Evolutionary conservation across 2,329 filamentous ascomycete genomes (phyloP), one percentile per base, ranked within the genome.

Genomic region (Fusarium sp.): DNA sequence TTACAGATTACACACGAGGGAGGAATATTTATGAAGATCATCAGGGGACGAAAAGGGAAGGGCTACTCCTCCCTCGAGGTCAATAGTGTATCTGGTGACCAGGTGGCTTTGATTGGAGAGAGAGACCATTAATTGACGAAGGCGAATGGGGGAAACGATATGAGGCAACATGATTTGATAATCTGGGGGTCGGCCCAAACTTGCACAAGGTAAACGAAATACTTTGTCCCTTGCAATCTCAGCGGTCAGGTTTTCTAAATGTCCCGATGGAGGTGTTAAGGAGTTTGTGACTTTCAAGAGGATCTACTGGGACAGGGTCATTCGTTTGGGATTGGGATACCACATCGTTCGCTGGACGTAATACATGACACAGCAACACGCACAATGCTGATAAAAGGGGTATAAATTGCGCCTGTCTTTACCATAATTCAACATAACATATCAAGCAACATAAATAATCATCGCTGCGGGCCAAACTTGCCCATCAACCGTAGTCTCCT

Each of bases 1-100:
- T 79, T 88, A 15, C 67, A 77, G 54, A 70, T 85, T 5, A 75
- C 74, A 5, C 65, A 71, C 3, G 79, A 78, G 74, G 77, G 78
- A 6, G 77, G 79, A 3, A 69, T 52, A 38, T 63, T 79, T 20
- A 75, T 76, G 41, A 78, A 77, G 62, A 62, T 69, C 6, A 58
- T 82, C 22, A 27, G 77, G 41, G 84, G 82, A 2, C 75, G 71
- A 63, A 86, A 85, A 79, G 85, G 85, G 7, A 69, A 75, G 3
- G 79, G 76, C 20, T 41, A 63, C 16, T 84, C 82, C 22, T 72
- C 67, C 3, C 69, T 83, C 4, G 62, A 71, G 12, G 70, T 80
- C 12, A 64, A 75, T 10, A 78, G 75, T 8, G 65, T 82, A 32
- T 78, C 77, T 29, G 79, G 79, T 2, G 49, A 75, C 24, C 54